phyloP scores from a whole-genome alignment of 2,329 filamentous ascomycete genomes.

The Fusarium floridanum region DNA sequence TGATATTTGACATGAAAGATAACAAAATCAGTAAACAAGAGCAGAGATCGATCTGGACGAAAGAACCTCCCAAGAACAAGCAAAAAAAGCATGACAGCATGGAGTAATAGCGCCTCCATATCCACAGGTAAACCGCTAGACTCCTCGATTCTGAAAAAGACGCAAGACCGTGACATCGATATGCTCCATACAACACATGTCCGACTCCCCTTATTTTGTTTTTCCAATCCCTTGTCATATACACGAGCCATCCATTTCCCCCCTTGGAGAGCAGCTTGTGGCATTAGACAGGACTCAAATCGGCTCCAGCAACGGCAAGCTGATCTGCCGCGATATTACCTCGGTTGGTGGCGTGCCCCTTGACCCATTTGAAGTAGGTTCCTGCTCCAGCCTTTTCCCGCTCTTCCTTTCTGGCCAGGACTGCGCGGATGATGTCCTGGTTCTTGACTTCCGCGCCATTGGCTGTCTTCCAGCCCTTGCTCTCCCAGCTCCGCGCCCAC shows the following conservation, averaged over 20 bases:
- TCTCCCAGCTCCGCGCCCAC: conserved; percentile 85
- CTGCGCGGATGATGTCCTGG: conserved; percentile 81
- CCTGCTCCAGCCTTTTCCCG: conserved; percentile 69
- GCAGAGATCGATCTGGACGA: conserved; percentile 9
- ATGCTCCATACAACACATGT: conserved; percentile 9
- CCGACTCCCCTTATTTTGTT: background rate
- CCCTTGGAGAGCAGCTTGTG: background rate
- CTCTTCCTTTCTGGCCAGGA: conserved; percentile 78
- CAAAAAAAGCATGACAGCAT: background rate
- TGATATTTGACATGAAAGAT: conserved; percentile 1
- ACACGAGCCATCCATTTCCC: background rate
- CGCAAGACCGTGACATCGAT: conserved; percentile 9
- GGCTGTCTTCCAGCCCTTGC: conserved; percentile 82
- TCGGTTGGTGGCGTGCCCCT: conserved; percentile 79
- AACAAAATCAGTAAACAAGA: conserved; percentile 10
- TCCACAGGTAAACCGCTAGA: conserved; percentile 4
- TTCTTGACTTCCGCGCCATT: conserved; percentile 83
- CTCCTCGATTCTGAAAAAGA: conserved; percentile 20
- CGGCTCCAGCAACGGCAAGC: conserved; percentile 72
- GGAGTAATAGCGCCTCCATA: background rate
- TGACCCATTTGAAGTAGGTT: conserved; percentile 88
- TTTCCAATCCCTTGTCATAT: background rate
- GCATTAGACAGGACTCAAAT: conserved; percentile 38
- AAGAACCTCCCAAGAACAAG: background rate
- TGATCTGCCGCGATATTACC: conserved; percentile 87